Conservation (phyloP, 169 alveolate species). For the Cryptosporidium sp. region DNA sequence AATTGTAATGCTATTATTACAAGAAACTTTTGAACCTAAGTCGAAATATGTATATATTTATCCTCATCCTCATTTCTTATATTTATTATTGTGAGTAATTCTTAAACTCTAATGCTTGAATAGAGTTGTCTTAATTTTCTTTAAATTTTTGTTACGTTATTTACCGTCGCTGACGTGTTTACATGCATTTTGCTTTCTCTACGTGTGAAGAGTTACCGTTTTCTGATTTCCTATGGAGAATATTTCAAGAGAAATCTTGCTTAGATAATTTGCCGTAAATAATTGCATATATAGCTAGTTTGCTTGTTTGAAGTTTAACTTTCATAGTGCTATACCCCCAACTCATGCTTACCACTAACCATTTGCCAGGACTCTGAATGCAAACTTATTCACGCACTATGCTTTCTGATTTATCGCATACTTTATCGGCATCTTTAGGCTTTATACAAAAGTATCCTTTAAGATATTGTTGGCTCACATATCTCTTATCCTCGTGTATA, state of each 20-base stretch:
- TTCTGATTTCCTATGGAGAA: not conserved
- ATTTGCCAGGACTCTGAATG: too few relatives aligned
- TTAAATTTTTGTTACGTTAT: not conserved
- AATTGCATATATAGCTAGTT: not conserved
- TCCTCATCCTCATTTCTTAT: not conserved
- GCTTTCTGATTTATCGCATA: too few relatives aligned
- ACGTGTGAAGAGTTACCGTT: not conserved
- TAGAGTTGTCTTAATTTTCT: not conserved
- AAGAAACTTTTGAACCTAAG: not conserved
- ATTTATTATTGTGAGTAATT: not conserved
- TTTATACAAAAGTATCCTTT: too few relatives aligned
- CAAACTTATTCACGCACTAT: too few relatives aligned
- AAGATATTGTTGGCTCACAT: too few relatives aligned
- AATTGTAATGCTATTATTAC: slow-evolving; percentile 8
- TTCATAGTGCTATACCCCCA: too few relatives aligned
- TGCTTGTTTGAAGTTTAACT: too few relatives aligned
- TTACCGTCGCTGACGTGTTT: not conserved
- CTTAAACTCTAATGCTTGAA: not conserved
- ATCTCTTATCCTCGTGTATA: too few relatives aligned
- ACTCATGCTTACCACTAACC: not conserved
- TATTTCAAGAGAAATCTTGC: too few relatives aligned
- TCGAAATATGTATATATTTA: not conserved
- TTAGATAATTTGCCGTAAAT: too few relatives aligned
- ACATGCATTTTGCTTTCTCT: not conserved
- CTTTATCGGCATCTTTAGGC: not conserved